Percentiles rank a stretch among this genome's conserved stretches.
Conservation (phyloP, 768 basidiomycete species). For the Tricholoma sp. region DNA sequence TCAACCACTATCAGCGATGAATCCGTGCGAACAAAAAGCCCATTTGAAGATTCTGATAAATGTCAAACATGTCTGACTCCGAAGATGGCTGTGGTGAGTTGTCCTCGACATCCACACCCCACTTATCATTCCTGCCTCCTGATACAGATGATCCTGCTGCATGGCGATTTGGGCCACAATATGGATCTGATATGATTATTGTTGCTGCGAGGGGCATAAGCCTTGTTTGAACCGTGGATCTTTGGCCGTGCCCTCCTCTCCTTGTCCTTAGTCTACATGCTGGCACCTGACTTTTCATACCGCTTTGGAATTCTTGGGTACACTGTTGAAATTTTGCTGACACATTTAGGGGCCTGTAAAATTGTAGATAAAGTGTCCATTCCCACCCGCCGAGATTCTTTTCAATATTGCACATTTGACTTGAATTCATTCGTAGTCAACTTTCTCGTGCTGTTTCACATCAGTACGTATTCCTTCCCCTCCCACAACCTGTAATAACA, state of each 20-base stretch:
- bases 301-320: neutral
- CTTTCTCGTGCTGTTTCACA: conserved; percentile 58
- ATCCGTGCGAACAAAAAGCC: conserved; percentile 1
- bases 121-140: conserved; percentile 1
- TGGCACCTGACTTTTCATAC: neutral
- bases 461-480: conserved; percentile 43
- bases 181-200: conserved; percentile 3
- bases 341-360: conserved; percentile 51
- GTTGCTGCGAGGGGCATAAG: neutral
- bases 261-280: neutral
- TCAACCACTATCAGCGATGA: conserved; percentile 1
- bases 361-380: too few relatives aligned
- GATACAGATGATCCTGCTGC: conserved; percentile 3
- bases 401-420: conserved; percentile 52
- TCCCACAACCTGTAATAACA: neutral
- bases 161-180: conserved; percentile 1
- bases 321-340: conserved; percentile 45
- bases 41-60: conserved; percentile 1
- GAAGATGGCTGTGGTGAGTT: conserved; percentile 2
- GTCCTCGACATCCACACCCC: neutral
- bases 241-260: neutral
- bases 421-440: conserved; percentile 47
- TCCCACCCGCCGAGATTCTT: conserved; percentile 56
- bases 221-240: neutral
- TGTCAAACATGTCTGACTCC: neutral